Conservation (phyloP, 106 monocot genomes). For the Posidonia australis region DNA sequence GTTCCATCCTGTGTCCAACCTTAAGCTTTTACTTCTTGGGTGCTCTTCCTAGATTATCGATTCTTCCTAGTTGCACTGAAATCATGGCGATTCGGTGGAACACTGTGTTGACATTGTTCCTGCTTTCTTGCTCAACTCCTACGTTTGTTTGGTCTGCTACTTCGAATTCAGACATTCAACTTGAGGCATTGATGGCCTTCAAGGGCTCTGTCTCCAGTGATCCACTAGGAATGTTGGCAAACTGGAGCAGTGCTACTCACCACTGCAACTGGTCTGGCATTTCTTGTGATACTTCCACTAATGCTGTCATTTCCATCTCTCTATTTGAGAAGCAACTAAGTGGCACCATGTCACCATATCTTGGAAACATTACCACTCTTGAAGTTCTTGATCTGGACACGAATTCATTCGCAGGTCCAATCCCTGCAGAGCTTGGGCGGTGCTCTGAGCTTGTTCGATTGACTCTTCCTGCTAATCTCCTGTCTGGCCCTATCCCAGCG, state of each 20-base stretch:
- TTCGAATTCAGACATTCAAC: not conserved
- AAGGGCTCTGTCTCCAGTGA: constrained; percentile 17
- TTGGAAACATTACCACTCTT: constrained; percentile 62
- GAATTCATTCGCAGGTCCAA: constrained; percentile 43
- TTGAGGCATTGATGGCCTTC: constrained; percentile 23
- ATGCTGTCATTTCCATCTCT: constrained; percentile 27
- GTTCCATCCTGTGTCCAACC: too few relatives aligned
- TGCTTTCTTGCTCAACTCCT: not conserved
- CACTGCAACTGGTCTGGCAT: constrained; percentile 74
- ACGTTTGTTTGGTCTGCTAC: not conserved
- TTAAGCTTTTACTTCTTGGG: too few relatives aligned
- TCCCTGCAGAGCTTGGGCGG: constrained; percentile 52
- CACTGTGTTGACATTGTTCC: too few relatives aligned
- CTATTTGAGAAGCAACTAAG: constrained; percentile 24
- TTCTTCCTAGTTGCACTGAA: too few relatives aligned
- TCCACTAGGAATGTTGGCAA: constrained; percentile 13
- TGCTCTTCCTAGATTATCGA: too few relatives aligned
- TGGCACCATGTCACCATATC: constrained; percentile 45
- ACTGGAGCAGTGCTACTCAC: constrained; percentile 29
- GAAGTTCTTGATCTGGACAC: constrained; percentile 38
- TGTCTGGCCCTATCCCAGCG: constrained; percentile 52
- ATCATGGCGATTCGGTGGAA: too few relatives aligned
- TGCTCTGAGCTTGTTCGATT: constrained; percentile 34
- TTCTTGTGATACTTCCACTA: constrained; percentile 39
- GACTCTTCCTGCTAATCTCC: constrained; percentile 28